Percentiles rank a stretch among this genome's conserved stretches.
Evolutionary conservation across 2,329 filamentous ascomycete genomes (phyloP).

Genomic region (Beauveria asiatica): DNA sequence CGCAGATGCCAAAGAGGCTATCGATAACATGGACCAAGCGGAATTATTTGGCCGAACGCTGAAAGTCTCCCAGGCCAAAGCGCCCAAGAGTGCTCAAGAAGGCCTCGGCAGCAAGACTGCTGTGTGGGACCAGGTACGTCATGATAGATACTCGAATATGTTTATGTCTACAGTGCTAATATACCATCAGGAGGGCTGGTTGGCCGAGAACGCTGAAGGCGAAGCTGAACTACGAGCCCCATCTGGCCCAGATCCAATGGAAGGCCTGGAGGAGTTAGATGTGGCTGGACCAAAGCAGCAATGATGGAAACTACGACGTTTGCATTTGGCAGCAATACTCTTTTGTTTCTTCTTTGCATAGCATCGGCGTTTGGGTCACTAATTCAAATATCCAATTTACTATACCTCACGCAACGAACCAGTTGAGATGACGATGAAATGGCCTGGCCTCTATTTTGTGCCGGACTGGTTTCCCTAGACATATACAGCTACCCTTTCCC

Average conservation of each 20-base stretch:
- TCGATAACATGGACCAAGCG: constrained; percentile 98
- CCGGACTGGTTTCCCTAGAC: constrained; percentile 11
- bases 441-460: constrained; percentile 12
- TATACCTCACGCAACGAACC: not conserved
- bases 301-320: constrained; percentile 30
- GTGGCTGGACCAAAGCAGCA: constrained; percentile 83
- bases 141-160: constrained; percentile 6
- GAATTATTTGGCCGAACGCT: constrained; percentile 89
- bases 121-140: constrained; percentile 86
- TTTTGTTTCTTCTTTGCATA: constrained; percentile 26
- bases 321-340: not conserved
- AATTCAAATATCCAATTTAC: constrained; percentile 10
- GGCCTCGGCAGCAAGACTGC: constrained; percentile 89
- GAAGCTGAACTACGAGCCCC: constrained; percentile 59
- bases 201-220: constrained; percentile 79
- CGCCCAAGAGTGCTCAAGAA: constrained; percentile 80
- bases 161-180: constrained; percentile 6
- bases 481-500: constrained; percentile 13
- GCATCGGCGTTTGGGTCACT: constrained; percentile 34
- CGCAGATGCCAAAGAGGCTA: constrained; percentile 84
- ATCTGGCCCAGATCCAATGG: constrained; percentile 77
- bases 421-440: constrained; percentile 3
- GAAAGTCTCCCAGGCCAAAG: constrained; percentile 86
- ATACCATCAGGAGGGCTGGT: constrained; percentile 70
- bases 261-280: constrained; percentile 85